Evolutionary conservation across 2,329 filamentous ascomycete genomes (phyloP).

Genomic region (Uncinocarpus reesii): DNA sequence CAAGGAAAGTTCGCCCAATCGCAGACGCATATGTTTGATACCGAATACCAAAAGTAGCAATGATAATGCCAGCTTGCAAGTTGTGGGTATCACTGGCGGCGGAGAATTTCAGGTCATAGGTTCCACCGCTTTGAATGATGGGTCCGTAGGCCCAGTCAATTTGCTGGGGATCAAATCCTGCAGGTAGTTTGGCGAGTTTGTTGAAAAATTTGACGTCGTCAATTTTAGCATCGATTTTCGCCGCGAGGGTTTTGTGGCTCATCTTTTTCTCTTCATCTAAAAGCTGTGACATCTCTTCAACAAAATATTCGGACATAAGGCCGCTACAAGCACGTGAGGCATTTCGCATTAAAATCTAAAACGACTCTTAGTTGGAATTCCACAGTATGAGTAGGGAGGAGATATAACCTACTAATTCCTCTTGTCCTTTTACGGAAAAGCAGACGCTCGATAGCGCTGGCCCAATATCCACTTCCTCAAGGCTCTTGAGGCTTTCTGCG

Average conservation of each 20-base stretch:
- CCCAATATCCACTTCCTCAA: slow-evolving; percentile 80
- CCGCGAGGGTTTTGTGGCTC: slow-evolving; percentile 74
- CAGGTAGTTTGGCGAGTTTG: slow-evolving; percentile 66
- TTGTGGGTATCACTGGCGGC: slow-evolving; percentile 70
- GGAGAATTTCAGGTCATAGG: slow-evolving; percentile 78
- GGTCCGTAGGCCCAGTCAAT: slow-evolving; percentile 92
- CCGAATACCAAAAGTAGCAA: slow-evolving; percentile 79
- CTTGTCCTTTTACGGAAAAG: slow-evolving; percentile 89
- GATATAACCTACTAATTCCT: slow-evolving; percentile 55
- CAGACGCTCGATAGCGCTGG: slow-evolving; percentile 70
- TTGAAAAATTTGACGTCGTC: slow-evolving; percentile 93
- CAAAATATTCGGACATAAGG: slow-evolving; percentile 89
- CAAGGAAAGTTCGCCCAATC: slow-evolving; percentile 86
- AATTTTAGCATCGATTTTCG: slow-evolving; percentile 81
- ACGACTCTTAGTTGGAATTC: slow-evolving; percentile 13
- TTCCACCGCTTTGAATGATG: slow-evolving; percentile 87
- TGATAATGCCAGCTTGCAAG: slow-evolving; percentile 84
- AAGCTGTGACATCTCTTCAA: slow-evolving; percentile 95
- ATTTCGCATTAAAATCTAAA: slow-evolving; percentile 74
- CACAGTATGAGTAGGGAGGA: slow-evolving; percentile 6
- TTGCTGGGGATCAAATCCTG: slow-evolving; percentile 76
- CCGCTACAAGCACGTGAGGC: slow-evolving; percentile 89
- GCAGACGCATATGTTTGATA: slow-evolving; percentile 94
- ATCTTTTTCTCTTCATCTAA: slow-evolving; percentile 96
- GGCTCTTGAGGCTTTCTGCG: slow-evolving; percentile 65